Evolutionary conservation across 495 filamentous ascomycete species (phyloP).

Genomic region (Cudoniella acicularis): DNA sequence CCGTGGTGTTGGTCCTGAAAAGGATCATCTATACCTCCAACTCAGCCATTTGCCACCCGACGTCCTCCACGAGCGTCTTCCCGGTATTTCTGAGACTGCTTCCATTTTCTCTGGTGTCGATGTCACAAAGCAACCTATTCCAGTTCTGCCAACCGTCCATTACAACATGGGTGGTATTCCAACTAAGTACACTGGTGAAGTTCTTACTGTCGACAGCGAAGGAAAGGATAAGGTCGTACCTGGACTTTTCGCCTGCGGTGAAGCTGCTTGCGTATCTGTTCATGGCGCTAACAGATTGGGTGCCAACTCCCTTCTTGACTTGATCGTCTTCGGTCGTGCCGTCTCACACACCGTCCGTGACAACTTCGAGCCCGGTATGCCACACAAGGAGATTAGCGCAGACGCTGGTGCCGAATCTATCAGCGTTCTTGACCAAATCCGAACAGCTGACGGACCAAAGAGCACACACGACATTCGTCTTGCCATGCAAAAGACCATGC

Average conservation of each 20-base stretch:
- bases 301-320: conserved; percentile 95
- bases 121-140: conserved; percentile 93
- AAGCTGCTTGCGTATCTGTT: conserved; percentile 95
- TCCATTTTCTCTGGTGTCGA: conserved; percentile 96
- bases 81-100: conserved; percentile 96
- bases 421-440: conserved; percentile 77
- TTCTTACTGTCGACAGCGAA: conserved; percentile 74
- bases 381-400: conserved; percentile 63
- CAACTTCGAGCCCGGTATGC: conserved; percentile 73
- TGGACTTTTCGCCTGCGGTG: conserved; percentile 93
- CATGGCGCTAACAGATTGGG: conserved; percentile 97
- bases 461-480: conserved; percentile 79
- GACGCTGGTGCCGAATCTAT: conserved; percentile 79
- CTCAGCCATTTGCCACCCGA: conserved; percentile 89
- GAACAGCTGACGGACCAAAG: conserved; percentile 80
- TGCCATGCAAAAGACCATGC: conserved; percentile 97
- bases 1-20: conserved; percentile 90
- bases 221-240: conserved; percentile 92
- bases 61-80: conserved; percentile 90
- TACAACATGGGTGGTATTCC: conserved; percentile 99
- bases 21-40: conserved; percentile 97
- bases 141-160: conserved; percentile 94
- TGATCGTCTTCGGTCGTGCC: conserved; percentile 95
- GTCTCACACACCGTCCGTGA: conserved; percentile 95
- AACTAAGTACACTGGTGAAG: conserved; percentile 94